Evolutionary conservation across 768 basidiomycete genomes (phyloP).

Genomic region (Leccinellum rugosiceps): DNA sequence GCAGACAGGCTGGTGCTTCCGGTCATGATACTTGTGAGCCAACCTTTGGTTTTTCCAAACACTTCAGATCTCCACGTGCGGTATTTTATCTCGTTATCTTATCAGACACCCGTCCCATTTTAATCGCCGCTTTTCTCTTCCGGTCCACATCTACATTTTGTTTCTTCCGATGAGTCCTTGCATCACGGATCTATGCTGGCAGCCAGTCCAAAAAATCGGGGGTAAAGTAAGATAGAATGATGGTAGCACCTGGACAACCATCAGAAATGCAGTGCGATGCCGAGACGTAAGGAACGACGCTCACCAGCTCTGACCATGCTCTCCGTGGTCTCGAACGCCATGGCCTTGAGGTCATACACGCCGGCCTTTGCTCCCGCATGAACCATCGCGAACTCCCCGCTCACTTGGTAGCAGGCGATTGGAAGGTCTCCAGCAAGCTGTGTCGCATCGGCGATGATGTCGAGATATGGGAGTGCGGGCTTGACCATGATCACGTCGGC

Average conservation of each 20-base stretch:
- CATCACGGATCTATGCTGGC: slow-evolving; percentile 25
- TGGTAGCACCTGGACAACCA: slow-evolving; percentile 68
- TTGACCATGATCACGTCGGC: slow-evolving; percentile 99
- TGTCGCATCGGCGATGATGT: slow-evolving; percentile 88
- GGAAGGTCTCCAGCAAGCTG: slow-evolving; percentile 82
- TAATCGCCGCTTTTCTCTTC: not conserved
- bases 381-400: slow-evolving; percentile 97
- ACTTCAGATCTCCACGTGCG: not conserved
- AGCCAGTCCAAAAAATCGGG: slow-evolving; percentile 94
- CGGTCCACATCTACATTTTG: not conserved
- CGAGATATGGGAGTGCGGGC: slow-evolving; percentile 92
- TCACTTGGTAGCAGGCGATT: slow-evolving; percentile 96
- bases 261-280: slow-evolving; percentile 3
- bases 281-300: slow-evolving; percentile 20
- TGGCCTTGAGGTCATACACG: slow-evolving; percentile 85
- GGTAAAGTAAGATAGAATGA: slow-evolving; percentile 94
- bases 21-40: not conserved
- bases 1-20: slow-evolving; percentile 2
- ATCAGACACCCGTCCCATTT: not conserved
- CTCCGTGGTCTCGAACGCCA: slow-evolving; percentile 94
- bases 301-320: slow-evolving; percentile 89
- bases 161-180: not conserved
- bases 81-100: not conserved
- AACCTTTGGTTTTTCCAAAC: not conserved
- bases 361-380: slow-evolving; percentile 91